Percentiles rank a stretch among this genome's conserved stretches.
Conservation (phyloP, 2,329 filamentous ascomycete species). For the Aspergillus viridinutans region DNA sequence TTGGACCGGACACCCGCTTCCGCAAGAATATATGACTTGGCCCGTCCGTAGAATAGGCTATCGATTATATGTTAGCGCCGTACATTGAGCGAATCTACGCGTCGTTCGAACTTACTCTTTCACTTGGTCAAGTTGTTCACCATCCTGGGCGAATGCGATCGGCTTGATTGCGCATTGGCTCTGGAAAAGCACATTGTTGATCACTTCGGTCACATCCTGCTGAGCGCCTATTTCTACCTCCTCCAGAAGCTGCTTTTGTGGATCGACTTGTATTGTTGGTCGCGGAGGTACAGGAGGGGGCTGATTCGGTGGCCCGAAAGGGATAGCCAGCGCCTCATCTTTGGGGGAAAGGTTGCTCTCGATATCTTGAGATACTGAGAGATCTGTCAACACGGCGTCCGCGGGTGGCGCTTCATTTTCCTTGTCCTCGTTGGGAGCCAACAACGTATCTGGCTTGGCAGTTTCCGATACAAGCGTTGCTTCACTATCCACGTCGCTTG, state of each 20-base stretch:
- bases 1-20: slow-evolving; percentile 45
- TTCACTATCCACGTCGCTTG: slow-evolving; percentile 29
- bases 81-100: neutral
- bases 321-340: slow-evolving; percentile 3
- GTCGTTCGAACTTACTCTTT: slow-evolving; percentile 50
- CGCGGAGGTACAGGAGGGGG: slow-evolving; percentile 59
- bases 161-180: slow-evolving; percentile 83
- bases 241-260: slow-evolving; percentile 38
- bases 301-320: slow-evolving; percentile 38
- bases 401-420: slow-evolving; percentile 32
- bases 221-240: slow-evolving; percentile 64
- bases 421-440: slow-evolving; percentile 30
- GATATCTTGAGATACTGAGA: slow-evolving; percentile 7
- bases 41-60: slow-evolving; percentile 50
- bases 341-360: slow-evolving; percentile 4
- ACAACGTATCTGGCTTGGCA: slow-evolving; percentile 14
- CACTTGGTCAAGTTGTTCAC: slow-evolving; percentile 76
- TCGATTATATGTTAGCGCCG: neutral
- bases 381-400: slow-evolving; percentile 20
- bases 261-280: slow-evolving; percentile 33
- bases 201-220: slow-evolving; percentile 94
- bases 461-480: slow-evolving; percentile 34
- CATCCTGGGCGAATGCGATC: slow-evolving; percentile 59
- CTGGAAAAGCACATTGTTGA: slow-evolving; percentile 85
- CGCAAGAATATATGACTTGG: slow-evolving; percentile 44